phyloP scores from a whole-genome alignment of 163 green algal species.

The Chloromonas sp. region DNA sequence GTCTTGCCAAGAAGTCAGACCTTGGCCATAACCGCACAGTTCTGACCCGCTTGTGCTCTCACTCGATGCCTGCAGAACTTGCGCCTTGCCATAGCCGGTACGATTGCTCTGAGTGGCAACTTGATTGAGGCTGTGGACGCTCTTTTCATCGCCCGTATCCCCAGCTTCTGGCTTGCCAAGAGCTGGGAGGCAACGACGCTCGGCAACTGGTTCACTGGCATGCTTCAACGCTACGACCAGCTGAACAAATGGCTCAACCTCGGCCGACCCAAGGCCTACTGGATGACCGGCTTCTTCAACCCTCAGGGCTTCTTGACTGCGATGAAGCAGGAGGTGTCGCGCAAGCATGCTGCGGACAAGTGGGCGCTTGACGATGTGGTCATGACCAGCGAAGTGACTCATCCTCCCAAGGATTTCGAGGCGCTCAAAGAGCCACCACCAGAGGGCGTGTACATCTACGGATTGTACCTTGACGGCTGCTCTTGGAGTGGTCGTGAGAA shows the following conservation, averaged over 20 bases:
- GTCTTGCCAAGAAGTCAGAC: too few relatives aligned
- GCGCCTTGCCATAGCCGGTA: constrained; percentile 84
- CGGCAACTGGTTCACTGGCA: constrained; percentile 81
- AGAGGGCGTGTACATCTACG: constrained; percentile 90
- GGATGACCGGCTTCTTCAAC: constrained; percentile 95
- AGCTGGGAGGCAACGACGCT: constrained; percentile 75
- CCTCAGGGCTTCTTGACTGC: constrained; percentile 88
- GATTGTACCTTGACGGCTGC: constrained; percentile 86
- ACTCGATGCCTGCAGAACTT: constrained; percentile 46
- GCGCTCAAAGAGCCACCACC: constrained; percentile 64
- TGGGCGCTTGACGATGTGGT: constrained; percentile 93
- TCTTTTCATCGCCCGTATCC: constrained; percentile 80
- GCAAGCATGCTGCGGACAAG: constrained; percentile 80
- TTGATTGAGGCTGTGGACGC: constrained; percentile 80
- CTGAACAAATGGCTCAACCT: constrained; percentile 81
- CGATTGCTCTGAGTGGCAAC: constrained; percentile 73
- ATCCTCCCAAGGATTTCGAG: constrained; percentile 77
- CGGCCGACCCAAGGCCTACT: constrained; percentile 80
- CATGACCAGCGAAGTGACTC: constrained; percentile 82
- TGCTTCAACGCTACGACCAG: constrained; percentile 86
- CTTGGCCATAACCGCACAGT: too few relatives aligned
- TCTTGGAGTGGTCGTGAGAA: constrained; percentile 77
- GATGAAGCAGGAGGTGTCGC: constrained; percentile 91
- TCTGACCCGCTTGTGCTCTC: too few relatives aligned
- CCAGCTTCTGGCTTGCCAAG: constrained; percentile 73